A percentile compares a stretch with the other conserved stretches of the same genome.
These are phyloP conservation scores for Podila clonocystis DNA, from an alignment of 192 early-diverging fungal species.

Conservation along the genomic window DNA sequence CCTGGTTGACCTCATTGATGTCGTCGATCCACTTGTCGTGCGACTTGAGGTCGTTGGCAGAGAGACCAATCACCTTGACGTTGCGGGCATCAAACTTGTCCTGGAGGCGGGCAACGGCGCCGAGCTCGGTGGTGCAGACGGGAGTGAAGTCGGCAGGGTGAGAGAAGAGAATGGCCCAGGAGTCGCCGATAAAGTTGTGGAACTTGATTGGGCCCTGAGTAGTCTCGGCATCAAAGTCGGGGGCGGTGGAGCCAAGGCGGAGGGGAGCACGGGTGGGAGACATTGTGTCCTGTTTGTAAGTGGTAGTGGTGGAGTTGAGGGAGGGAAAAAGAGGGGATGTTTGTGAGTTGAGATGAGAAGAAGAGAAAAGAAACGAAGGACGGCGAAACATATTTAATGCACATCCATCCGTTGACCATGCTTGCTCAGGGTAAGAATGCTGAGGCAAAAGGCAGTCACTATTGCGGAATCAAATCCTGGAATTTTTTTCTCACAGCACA, in stretches of 20 bases:
- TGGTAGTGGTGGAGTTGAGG: not conserved
- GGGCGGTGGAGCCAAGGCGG: constrained; percentile 54
- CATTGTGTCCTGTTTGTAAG: not conserved
- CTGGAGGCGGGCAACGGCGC: constrained; percentile 84
- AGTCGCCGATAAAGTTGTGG: constrained; percentile 85
- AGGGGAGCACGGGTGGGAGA: constrained; percentile 22
- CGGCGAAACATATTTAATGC: too few species aligned
- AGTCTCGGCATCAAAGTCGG: constrained; percentile 85
- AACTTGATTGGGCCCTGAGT: constrained; percentile 91
- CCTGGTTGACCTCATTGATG: constrained; percentile 91
- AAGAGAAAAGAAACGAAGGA: not conserved
- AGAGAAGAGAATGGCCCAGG: constrained; percentile 97
- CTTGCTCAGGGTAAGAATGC: too few species aligned
- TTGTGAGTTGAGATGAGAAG: not conserved
- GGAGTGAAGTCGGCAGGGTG: constrained; percentile 98
- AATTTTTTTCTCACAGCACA: too few species aligned
- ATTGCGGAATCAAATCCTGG: too few species aligned
- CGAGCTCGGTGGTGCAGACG: constrained; percentile 97
- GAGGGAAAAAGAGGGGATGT: not conserved
- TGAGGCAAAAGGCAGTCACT: too few species aligned
- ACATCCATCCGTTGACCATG: too few species aligned
- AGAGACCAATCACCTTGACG: constrained; percentile 95
- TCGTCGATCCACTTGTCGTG: constrained; percentile 93
- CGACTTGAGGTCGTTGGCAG: constrained; percentile 84
- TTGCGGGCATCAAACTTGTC: constrained; percentile 81